Evolutionary conservation across 2,329 filamentous ascomycete genomes (phyloP).

Genomic region (Cytospora paraplurivora): DNA sequence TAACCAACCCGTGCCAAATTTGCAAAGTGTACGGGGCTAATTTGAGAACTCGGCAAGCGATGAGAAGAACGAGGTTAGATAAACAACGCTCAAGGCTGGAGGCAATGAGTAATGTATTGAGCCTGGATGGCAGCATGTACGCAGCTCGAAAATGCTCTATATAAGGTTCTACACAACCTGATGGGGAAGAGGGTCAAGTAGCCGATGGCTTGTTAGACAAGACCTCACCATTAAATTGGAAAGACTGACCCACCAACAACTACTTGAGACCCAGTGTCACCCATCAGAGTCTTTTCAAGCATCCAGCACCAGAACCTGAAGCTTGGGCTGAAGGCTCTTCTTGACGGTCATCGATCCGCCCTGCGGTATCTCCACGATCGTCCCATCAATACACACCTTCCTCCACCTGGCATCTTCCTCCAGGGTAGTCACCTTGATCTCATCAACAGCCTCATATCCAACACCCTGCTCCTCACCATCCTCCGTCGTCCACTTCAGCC

Average conservation of each 20-base stretch:
- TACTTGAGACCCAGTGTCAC: background rate
- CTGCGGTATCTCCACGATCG: constrained; percentile 72
- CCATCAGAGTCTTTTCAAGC: background rate
- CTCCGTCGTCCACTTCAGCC: constrained; percentile 46
- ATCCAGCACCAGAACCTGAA: constrained; percentile 47
- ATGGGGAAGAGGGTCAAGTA: constrained; percentile 61
- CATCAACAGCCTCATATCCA: constrained; percentile 70
- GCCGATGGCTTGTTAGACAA: constrained; percentile 36
- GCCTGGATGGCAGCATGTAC: constrained; percentile 58
- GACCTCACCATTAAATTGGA: background rate
- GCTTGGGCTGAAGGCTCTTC: constrained; percentile 46
- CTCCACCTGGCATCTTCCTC: constrained; percentile 77
- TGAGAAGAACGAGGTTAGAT: too few relatives aligned
- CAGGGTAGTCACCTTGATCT: constrained; percentile 64
- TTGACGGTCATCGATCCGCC: constrained; percentile 72
- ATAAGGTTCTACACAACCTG: constrained; percentile 62
- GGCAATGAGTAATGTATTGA: constrained; percentile 56
- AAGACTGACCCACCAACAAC: background rate
- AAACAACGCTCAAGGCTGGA: constrained; percentile 18
- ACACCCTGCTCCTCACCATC: constrained; percentile 56
- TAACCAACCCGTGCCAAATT: too few relatives aligned
- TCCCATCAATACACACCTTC: constrained; percentile 88
- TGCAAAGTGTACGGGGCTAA: too few relatives aligned
- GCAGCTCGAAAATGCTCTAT: constrained; percentile 59
- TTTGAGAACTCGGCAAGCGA: too few relatives aligned